phyloP scores from a whole-genome alignment of 2,329 filamentous ascomycete species.

The Clonostachys sp. region DNA sequence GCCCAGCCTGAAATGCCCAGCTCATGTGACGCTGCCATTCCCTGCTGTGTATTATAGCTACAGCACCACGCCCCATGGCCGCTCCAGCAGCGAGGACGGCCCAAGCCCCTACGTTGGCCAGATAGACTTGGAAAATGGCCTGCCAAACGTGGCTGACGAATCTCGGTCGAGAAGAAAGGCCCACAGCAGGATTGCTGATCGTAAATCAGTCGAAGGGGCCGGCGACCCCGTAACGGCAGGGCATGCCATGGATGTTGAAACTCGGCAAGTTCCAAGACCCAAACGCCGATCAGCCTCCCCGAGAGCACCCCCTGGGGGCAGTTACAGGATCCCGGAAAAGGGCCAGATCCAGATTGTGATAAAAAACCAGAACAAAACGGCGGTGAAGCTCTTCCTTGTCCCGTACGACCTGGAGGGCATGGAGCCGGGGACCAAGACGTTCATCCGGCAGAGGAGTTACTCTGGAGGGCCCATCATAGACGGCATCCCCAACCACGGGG shows the following conservation, averaged over 20 bases:
- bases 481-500: slow-evolving; percentile 32
- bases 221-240: slow-evolving; percentile 9
- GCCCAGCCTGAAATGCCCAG: slow-evolving; percentile 74
- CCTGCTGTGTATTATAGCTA: slow-evolving; percentile 97
- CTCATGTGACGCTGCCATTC: slow-evolving; percentile 87
- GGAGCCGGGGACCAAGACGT: slow-evolving; percentile 92
- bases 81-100: slow-evolving; percentile 69
- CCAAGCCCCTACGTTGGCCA: slow-evolving; percentile 95
- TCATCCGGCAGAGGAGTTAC: slow-evolving; percentile 90
- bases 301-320: slow-evolving; percentile 72
- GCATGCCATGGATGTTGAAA: slow-evolving; percentile 20
- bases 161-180: slow-evolving; percentile 42
- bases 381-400: slow-evolving; percentile 90
- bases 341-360: slow-evolving; percentile 96
- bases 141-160: slow-evolving; percentile 49
- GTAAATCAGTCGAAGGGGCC: slow-evolving; percentile 17
- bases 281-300: slow-evolving; percentile 50
- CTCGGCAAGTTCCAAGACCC: slow-evolving; percentile 17
- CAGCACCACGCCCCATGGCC: slow-evolving; percentile 59
- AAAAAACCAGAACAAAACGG: slow-evolving; percentile 97
- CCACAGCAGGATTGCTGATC: slow-evolving; percentile 36
- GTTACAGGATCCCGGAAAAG: slow-evolving; percentile 89
- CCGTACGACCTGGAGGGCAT: slow-evolving; percentile 91
- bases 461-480: slow-evolving; percentile 83
- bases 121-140: slow-evolving; percentile 81